Evolutionary conservation across 2,329 filamentous ascomycete species (phyloP), one percentile per base, ranked within the genome.

Genomic region (Ophiocordyceps sinensis): DNA sequence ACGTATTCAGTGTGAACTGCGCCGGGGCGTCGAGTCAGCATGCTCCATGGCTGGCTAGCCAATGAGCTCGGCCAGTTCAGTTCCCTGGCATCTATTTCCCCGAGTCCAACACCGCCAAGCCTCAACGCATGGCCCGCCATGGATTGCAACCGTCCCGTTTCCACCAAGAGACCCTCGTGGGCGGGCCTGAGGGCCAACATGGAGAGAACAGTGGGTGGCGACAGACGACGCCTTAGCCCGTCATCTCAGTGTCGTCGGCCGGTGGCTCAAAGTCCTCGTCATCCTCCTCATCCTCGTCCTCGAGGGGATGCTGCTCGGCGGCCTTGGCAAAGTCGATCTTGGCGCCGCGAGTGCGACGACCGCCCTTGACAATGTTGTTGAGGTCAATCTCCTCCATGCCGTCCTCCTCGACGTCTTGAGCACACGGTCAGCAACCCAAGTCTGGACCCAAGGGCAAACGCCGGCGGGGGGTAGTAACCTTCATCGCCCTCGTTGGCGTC

Each of bases 311-410:
- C 62, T 94, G 79, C 63, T 83, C 73, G 23, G 85, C 86, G 17
- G 88, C 88, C 69, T 94, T 87, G 55, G 83, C 82, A 65, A 85
- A 96, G 71, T 96, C 85, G 60, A 96, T 95, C 56, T 79, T 74
- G 63, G 85, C 85, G 58, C 88, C 88, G 56, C 89, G 89, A 48
- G 89, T 96, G 63, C 91, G 89, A 53, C 80, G 77, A 47, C 81
- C 81, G 49, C 71, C 74, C 44, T 67, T 61, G 57, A 96, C 79
- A 61, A 96, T 94, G 73, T 96, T 96, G 60, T 76, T 75, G 43
- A 76, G 69, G 59, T 94, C 85, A 60, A 98, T 95, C 65, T 89
- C 88, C 59, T 93, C 85, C 71, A 94, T 76, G 62, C 84, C 82
- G 55, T 87, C 85, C 36, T 83, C 82, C 41, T 85, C 83, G 51